Evolutionary conservation across 345 rosid genomes (phyloP).

Genomic region (Turnera subulata): DNA sequence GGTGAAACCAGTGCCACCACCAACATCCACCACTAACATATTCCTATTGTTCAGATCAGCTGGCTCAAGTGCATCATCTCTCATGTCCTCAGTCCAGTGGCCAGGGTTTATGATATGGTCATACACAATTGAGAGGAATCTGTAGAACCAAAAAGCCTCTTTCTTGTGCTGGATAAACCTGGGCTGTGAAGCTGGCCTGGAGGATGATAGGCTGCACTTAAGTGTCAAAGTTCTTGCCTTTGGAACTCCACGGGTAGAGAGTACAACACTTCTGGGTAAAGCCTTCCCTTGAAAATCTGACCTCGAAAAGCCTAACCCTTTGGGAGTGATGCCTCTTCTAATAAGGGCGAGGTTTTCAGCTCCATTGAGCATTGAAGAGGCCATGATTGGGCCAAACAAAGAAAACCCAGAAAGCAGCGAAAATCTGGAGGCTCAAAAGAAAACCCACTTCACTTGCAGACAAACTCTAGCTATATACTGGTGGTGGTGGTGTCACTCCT

Average conservation of each 20-base stretch:
- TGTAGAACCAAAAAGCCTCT: slow-evolving; percentile 98
- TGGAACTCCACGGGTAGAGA: slow-evolving; percentile 26
- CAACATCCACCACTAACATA: slow-evolving; percentile 92
- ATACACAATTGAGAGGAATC: slow-evolving; percentile 88
- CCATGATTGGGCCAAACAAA: slow-evolving; percentile 13
- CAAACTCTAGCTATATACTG: neutral
- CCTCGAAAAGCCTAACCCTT: slow-evolving; percentile 33
- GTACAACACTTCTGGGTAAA: slow-evolving; percentile 27
- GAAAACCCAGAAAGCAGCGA: slow-evolving; percentile 2
- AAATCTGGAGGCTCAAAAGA: slow-evolving; percentile 1
- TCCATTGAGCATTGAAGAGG: slow-evolving; percentile 27
- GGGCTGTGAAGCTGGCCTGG: slow-evolving; percentile 91
- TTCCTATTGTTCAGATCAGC: slow-evolving; percentile 74
- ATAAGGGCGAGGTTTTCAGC: slow-evolving; percentile 43
- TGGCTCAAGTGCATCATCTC: slow-evolving; percentile 95
- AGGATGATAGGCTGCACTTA: slow-evolving; percentile 64
- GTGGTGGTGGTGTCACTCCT: slow-evolving; percentile 1
- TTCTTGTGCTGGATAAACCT: slow-evolving; percentile 96
- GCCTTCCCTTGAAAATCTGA: slow-evolving; percentile 43
- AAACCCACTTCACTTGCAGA: slow-evolving; percentile 5
- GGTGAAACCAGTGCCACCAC: slow-evolving; percentile 99
- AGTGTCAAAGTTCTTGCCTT: slow-evolving; percentile 31
- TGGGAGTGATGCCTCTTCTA: slow-evolving; percentile 31
- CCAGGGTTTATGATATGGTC: slow-evolving; percentile 90
- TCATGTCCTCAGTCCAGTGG: slow-evolving; percentile 98